Base-by-base conservation (phyloP, 208 protist genomes). In the Wallacemonas sp. region DNA sequence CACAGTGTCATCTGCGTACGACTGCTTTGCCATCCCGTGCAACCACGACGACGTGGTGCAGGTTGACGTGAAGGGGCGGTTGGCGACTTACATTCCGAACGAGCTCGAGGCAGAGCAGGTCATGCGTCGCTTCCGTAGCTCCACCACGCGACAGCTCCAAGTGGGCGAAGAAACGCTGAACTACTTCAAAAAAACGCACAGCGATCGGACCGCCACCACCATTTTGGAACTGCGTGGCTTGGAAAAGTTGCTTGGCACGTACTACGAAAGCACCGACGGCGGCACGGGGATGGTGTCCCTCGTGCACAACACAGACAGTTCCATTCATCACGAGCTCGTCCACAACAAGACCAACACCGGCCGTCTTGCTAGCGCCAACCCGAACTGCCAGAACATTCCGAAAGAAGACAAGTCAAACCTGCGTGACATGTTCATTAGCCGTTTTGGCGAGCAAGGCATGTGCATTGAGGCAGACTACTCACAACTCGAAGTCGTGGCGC, bases 301-400 rank as follows among this genome's bases (percentile, higher is more conserved):
- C n/a, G 87, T 94, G 41, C 87, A 96, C 69, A 64, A 73, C 59
- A 75, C 76, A 22, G 89, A 96, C 66, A 96, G 88, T 74, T 95
- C 89, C 66, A 95, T 97, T 64, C 93, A 97, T 58, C 93, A 95
- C 65, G 87, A 96, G 75, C 80, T 97, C n/a, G 91, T 94, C 48
- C 93, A 96, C 72, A 96, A 93, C 76, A 93, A 96, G 60, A 97
- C 93, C 2, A 89, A 79, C 63, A 97, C 93, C 13, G 89, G 91
- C 12, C 79, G 93, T 10, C 77, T 96, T 21, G 80, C 83, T 27
- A 93, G 86, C 66, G 85, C 91, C 6, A 96, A 97, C 64, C 93
- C 93, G 0, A 97, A 95, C 73, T 95, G 89, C 69, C 93, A 97
- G 68, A 97, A 97, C 62, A 95, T 97, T 66, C 93, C 93, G 9